Percentiles rank a stretch among this genome's conserved stretches.
Evolutionary conservation across 2,329 filamentous ascomycete genomes (phyloP).

Genomic region (Aspergillus brasiliensis): DNA sequence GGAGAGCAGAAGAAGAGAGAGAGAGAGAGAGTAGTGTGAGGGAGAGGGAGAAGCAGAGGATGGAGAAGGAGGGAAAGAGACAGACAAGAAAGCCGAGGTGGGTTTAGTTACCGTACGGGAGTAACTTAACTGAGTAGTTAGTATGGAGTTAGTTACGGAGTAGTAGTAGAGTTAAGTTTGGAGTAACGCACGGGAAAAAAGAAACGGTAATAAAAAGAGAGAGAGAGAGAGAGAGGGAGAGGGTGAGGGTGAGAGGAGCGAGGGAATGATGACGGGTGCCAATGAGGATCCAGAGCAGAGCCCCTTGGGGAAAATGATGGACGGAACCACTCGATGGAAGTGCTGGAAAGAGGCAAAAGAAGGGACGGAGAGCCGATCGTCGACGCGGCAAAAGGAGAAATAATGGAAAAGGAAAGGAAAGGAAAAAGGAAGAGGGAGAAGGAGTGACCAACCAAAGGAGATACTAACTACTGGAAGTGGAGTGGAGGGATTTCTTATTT

Average conservation of each 20-base stretch:
- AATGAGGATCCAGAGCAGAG: slow-evolving; percentile 4
- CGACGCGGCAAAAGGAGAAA: background rate
- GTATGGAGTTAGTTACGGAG: too few relatives aligned
- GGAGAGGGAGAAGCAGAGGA: slow-evolving; percentile 8
- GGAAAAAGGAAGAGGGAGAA: background rate
- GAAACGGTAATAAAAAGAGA: slow-evolving; percentile 6
- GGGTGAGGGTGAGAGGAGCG: background rate
- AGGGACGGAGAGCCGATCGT: slow-evolving; percentile 9
- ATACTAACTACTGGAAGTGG: background rate
- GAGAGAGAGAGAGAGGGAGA: slow-evolving; percentile 9
- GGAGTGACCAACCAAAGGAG: slow-evolving; percentile 2
- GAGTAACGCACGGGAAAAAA: background rate
- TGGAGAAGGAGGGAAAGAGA: slow-evolving; percentile 18
- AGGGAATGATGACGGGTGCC: slow-evolving; percentile 7
- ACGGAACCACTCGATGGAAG: slow-evolving; percentile 1
- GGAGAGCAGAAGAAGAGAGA: background rate
- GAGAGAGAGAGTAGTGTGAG: background rate
- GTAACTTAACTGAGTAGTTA: too few relatives aligned
- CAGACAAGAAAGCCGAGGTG: slow-evolving; percentile 8
- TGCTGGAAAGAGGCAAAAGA: background rate
- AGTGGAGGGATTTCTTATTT: background rate
- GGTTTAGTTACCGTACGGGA: too few relatives aligned
- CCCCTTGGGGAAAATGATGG: slow-evolving; percentile 13
- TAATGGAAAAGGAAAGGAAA: background rate
- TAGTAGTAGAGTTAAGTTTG: too few relatives aligned